Conservation (phyloP, 2,329 filamentous ascomycete genomes). For the Phaeosphaeriaceae sp. region DNA sequence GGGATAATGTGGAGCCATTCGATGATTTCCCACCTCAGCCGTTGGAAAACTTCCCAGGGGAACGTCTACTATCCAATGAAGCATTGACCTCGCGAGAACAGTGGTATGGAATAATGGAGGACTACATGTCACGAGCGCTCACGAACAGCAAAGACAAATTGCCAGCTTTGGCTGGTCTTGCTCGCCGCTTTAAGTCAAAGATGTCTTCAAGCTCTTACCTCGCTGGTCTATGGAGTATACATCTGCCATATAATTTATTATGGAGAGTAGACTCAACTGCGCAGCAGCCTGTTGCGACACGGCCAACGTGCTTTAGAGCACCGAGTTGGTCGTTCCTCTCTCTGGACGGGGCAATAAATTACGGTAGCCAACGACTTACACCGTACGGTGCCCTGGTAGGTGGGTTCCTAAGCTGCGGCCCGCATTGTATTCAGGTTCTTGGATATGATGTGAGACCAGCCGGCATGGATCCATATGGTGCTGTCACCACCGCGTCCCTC, state of each 20-base stretch:
- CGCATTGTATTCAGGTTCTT: too few relatives aligned
- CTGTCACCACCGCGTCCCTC: too few relatives aligned
- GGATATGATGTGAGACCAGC: too few relatives aligned
- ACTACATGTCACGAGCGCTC: constrained; percentile 1
- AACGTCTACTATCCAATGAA: neutral
- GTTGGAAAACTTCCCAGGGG: neutral
- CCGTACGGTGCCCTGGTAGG: neutral
- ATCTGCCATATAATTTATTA: neutral
- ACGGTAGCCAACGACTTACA: neutral
- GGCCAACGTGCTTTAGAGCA: neutral
- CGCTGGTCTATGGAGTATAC: neutral
- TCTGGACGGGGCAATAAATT: neutral
- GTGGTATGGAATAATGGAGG: neutral
- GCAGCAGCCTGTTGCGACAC: neutral
- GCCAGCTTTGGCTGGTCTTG: neutral
- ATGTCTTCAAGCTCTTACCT: neutral
- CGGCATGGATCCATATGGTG: too few relatives aligned
- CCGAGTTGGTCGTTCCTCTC: neutral
- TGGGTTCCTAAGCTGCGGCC: too few relatives aligned
- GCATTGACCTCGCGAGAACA: too few relatives aligned
- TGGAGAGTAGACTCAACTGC: neutral
- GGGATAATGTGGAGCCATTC: neutral
- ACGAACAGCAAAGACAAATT: neutral
- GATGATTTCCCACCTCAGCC: neutral
- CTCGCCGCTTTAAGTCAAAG: neutral